phyloP scores from a whole-genome alignment of 768 basidiomycete genomes.

The Trametes cinnabarina region DNA sequence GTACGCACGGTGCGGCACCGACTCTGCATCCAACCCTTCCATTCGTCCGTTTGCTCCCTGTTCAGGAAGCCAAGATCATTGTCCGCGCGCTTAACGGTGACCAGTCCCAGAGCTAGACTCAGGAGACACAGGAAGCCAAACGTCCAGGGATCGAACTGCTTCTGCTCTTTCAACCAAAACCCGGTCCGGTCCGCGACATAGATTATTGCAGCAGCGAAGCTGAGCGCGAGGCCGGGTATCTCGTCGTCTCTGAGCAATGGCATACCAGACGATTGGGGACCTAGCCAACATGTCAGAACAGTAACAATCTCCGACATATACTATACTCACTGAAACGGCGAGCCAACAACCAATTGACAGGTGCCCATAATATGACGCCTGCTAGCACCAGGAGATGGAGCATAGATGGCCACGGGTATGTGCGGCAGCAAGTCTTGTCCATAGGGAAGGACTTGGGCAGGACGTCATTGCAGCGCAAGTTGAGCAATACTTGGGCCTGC shows the following conservation, averaged over 20 bases:
- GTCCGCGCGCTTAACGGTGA: conserved; percentile 65
- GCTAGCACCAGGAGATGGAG: conserved; percentile 55
- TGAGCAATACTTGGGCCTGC: conserved; percentile 78
- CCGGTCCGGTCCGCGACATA: conserved; percentile 83
- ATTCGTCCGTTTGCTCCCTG: conserved; percentile 92
- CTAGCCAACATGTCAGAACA: conserved; percentile 1
- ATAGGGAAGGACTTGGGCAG: conserved; percentile 59
- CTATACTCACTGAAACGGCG: conserved; percentile 23
- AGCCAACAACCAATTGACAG: conserved; percentile 41
- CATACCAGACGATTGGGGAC: conserved; percentile 12
- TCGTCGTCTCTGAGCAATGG: conserved; percentile 36
- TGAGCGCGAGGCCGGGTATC: conserved; percentile 57
- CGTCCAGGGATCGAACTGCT: conserved; percentile 68
- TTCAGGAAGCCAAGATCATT: conserved; percentile 89
- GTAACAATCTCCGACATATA: neutral
- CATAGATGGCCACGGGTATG: conserved; percentile 64
- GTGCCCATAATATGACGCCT: conserved; percentile 49
- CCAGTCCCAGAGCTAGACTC: conserved; percentile 56
- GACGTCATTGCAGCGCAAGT: conserved; percentile 85
- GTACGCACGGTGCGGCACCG: conserved; percentile 28
- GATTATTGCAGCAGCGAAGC: conserved; percentile 62
- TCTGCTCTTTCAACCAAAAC: conserved; percentile 88
- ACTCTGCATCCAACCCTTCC: conserved; percentile 99
- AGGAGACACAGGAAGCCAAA: conserved; percentile 61
- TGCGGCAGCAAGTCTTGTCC: conserved; percentile 71